These are phyloP conservation scores for Polyplosphaeria fusca DNA, from an alignment of 495 filamentous ascomycete genomes.

Conservation along the genomic window DNA sequence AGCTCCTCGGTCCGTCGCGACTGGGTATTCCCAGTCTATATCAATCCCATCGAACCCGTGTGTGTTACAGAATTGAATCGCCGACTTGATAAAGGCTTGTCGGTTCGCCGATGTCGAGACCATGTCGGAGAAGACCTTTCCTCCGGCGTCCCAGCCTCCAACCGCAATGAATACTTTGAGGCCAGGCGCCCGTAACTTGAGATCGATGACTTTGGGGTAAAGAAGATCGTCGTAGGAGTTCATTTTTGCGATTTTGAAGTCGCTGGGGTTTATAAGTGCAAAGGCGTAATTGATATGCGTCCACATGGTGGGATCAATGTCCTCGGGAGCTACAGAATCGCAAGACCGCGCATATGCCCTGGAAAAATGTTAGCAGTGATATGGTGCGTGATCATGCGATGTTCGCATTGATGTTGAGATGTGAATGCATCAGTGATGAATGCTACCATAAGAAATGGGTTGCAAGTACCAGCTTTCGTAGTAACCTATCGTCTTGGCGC, in stretches of 20 bases:
- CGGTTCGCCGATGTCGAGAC: slow-evolving; percentile 59
- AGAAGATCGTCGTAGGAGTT: not conserved
- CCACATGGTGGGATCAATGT: not conserved
- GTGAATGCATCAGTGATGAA: too few species aligned
- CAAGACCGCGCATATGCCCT: too few species aligned
- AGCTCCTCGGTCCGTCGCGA: not conserved
- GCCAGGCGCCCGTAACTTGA: slow-evolving; percentile 80
- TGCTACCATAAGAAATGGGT: too few species aligned
- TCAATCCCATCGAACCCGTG: slow-evolving; percentile 56
- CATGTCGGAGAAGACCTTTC: slow-evolving; percentile 59
- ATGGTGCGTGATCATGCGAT: too few species aligned
- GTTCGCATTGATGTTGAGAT: too few species aligned
- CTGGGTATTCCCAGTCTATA: slow-evolving; percentile 59
- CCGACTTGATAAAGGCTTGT: slow-evolving; percentile 62
- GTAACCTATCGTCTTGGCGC: slow-evolving; percentile 31
- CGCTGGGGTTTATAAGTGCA: slow-evolving; percentile 6
- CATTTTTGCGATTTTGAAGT: not conserved
- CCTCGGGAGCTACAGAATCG: slow-evolving; percentile 3
- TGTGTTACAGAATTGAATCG: slow-evolving; percentile 58
- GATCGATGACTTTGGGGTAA: slow-evolving; percentile 44
- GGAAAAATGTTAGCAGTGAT: too few species aligned
- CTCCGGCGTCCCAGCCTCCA: slow-evolving; percentile 73
- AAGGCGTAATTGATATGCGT: slow-evolving; percentile 24
- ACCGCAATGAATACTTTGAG: slow-evolving; percentile 88
- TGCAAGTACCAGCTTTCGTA: slow-evolving; percentile 31